Evolutionary conservation across 1,284 basidiomycete species (phyloP), one percentile per base, ranked within the genome.

Genomic region (Trametes sp.): DNA sequence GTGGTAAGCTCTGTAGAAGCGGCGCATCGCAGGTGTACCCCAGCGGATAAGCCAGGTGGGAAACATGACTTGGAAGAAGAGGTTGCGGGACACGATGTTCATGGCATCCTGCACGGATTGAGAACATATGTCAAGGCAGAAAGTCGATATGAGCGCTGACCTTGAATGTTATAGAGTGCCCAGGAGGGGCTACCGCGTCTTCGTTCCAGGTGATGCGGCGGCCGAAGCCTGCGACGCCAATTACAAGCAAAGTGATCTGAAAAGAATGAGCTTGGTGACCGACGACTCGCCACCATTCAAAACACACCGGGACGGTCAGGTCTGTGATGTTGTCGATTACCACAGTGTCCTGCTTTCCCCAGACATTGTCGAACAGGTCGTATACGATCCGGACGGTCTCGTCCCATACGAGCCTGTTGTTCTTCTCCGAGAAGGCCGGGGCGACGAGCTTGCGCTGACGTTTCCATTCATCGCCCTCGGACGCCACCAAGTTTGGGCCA

Each of bases 401-500:
- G 46, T 84, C 80, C 84, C 84, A 87, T 2, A 87, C 86, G 41
- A 87, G 74, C 57, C 76, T 81, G 68, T 86, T 87, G 69, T 88
- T 86, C 10, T 66, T 64, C 71, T 73, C 67, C 81, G 77, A 80
- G 65, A 82, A 81, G 0, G 77, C 73, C 7, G 80, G 80, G 11
- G 76, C 76, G 42, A 75, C 66, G 44, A 82, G 82, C 71, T 83
- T 84, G 41, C 86, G 76, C 63, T 86, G 85, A 45, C 81, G 81
- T 66, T 86, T 85, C 86, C 86, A 87, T 67, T 85, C 80, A 19
- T 86, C 82, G 33, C 81, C 82, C 69, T 87, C 86, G 0, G 84
- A 83, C 1, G 80, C 81, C 21, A 88, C 78, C 53, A 88, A 83
- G 61, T 88, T 88, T 9, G 72, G 67, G 16, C 86, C 86, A 69